These are phyloP conservation scores for Rauvolfia tetraphylla DNA, from an alignment of 257 asterid species.

Conservation along the genomic window DNA sequence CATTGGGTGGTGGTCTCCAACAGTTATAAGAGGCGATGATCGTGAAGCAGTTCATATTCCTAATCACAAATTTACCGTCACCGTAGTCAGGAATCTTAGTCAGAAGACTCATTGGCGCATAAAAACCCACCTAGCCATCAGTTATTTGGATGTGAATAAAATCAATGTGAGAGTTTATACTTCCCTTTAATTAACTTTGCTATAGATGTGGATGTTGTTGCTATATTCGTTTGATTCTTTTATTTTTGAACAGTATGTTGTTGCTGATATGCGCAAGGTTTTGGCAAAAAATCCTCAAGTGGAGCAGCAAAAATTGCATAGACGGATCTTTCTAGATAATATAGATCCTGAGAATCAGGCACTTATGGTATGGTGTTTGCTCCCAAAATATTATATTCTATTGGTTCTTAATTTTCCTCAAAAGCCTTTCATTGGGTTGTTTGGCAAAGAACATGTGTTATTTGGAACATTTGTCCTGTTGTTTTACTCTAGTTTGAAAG, in stretches of 20 bases:
- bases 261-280: constrained; percentile 42
- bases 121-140: constrained; percentile 34
- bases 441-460: not conserved
- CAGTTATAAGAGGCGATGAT: constrained; percentile 40
- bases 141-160: constrained; percentile 37
- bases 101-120: constrained; percentile 42
- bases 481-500: not conserved
- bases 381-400: not conserved
- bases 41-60: constrained; percentile 41
- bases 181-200: not conserved
- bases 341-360: constrained; percentile 32
- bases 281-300: constrained; percentile 33
- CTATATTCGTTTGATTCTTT: not conserved
- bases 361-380: constrained; percentile 17
- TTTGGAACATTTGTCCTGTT: not conserved
- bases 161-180: constrained; percentile 24
- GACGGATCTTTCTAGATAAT: constrained; percentile 33
- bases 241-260: constrained; percentile 18
- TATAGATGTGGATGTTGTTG: not conserved
- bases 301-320: constrained; percentile 37
- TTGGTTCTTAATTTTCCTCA: not conserved
- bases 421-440: not conserved
- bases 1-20: constrained; percentile 42
- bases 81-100: constrained; percentile 30
- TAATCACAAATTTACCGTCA: constrained; percentile 31